These are phyloP conservation scores for Dioscorea zingiberensis DNA, from an alignment of 106 monocot species.

Conservation along the genomic window DNA sequence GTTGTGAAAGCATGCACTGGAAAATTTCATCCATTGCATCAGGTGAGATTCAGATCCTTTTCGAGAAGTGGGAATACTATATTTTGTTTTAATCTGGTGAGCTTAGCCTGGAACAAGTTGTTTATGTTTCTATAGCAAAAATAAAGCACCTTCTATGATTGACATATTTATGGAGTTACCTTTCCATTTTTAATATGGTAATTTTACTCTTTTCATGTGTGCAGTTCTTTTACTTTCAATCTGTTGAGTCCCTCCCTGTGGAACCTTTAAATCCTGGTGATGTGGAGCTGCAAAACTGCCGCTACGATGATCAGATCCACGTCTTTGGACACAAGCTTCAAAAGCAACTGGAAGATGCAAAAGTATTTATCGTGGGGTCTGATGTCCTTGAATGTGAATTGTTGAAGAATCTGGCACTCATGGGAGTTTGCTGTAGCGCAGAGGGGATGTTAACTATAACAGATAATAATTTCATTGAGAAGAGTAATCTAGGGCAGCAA, in stretches of 20 bases:
- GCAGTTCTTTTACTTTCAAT: slow-evolving; percentile 80
- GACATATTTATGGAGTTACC: no score
- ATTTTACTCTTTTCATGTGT: slow-evolving; percentile 1
- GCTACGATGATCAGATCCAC: slow-evolving; percentile 65
- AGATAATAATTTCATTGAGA: slow-evolving; percentile 98
- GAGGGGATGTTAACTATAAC: slow-evolving; percentile 80
- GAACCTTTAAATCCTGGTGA: slow-evolving; percentile 46
- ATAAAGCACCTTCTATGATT: no score
- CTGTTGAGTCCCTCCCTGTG: slow-evolving; percentile 54
- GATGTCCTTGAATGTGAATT: slow-evolving; percentile 96
- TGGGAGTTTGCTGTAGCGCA: slow-evolving; percentile 79
- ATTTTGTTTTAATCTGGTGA: no score
- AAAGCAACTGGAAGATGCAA: slow-evolving; percentile 74
- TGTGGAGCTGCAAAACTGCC: slow-evolving; percentile 40
- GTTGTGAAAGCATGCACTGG: slow-evolving; percentile 72
- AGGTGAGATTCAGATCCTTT: slow-evolving; percentile 28
- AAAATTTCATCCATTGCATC: slow-evolving; percentile 68
- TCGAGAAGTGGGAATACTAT: no score
- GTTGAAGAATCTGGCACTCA: slow-evolving; percentile 87
- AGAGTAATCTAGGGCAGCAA: slow-evolving; percentile 92
- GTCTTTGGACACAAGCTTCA: slow-evolving; percentile 69
- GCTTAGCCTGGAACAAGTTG: background rate
- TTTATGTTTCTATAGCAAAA: background rate
- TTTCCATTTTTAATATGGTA: no score
- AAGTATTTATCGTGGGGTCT: slow-evolving; percentile 75